phyloP scores from a whole-genome alignment of 148 eudicot species.

The Talinum fruticosum region DNA sequence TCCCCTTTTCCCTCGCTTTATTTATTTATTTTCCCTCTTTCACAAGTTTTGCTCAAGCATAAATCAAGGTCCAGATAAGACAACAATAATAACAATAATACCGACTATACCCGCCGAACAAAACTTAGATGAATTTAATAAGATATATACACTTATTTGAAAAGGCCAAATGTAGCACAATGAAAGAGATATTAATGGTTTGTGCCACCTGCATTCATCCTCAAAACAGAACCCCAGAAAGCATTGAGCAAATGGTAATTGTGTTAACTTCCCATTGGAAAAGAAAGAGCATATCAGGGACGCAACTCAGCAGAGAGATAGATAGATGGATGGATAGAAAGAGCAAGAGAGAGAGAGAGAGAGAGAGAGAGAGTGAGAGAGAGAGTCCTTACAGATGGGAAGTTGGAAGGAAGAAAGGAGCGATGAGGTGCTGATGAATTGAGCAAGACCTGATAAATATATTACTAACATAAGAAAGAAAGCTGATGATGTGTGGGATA shows the following conservation, averaged over 20 bases:
- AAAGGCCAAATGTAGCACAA: background rate
- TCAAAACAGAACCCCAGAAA: constrained; percentile 2
- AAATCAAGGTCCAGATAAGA: background rate
- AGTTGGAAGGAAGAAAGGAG: background rate
- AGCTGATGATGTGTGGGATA: background rate
- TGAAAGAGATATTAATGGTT: background rate
- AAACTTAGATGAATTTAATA: too few relatives aligned
- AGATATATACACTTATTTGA: background rate
- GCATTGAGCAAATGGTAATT: background rate
- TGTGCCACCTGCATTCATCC: background rate
- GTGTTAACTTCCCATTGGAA: background rate
- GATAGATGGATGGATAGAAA: background rate
- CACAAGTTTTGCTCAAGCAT: background rate
- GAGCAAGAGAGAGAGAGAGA: background rate
- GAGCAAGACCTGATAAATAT: background rate
- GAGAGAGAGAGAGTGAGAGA: too few relatives aligned
- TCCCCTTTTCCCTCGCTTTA: background rate
- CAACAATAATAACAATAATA: background rate
- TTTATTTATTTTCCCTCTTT: background rate
- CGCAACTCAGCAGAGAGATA: background rate
- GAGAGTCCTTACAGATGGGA: background rate
- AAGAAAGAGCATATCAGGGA: background rate
- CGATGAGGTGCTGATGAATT: background rate
- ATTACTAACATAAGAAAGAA: background rate
- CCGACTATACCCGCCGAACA: background rate